Percentiles rank a stretch among this genome's conserved stretches.
Conservation (phyloP, 441 rosid species). For the Monsonia emarginata region DNA sequence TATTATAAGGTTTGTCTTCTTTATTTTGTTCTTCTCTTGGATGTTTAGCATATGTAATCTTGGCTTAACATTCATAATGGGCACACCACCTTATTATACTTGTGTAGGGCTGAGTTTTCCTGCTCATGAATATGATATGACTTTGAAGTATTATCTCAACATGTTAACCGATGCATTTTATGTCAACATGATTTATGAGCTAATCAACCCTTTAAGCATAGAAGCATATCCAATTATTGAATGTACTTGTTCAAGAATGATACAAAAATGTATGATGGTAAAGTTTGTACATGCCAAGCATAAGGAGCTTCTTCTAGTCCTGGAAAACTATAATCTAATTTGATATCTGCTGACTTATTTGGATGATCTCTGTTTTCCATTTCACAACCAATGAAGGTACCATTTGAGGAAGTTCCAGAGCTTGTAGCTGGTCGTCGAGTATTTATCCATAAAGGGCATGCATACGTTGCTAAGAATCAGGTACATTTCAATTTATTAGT, state of each 20-base stretch:
- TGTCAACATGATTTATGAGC: neutral
- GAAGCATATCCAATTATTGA: neutral
- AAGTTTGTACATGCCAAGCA: neutral
- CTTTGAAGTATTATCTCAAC: neutral
- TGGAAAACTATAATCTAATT: constrained; percentile 1
- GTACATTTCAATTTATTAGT: constrained; percentile 17
- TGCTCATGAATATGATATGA: neutral
- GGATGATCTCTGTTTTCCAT: constrained; percentile 8
- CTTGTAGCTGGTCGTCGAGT: constrained; percentile 78
- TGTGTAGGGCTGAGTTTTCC: neutral
- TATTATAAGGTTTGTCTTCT: constrained; percentile 54
- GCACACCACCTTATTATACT: neutral
- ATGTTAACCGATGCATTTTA: neutral
- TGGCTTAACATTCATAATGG: neutral
- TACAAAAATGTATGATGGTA: neutral
- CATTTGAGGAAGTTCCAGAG: constrained; percentile 95
- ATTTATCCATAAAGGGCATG: constrained; percentile 56
- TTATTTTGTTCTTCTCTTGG: neutral
- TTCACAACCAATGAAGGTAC: constrained; percentile 47
- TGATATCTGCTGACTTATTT: constrained; percentile 4
- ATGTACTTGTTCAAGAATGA: neutral
- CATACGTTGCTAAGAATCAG: constrained; percentile 72
- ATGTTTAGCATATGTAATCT: neutral
- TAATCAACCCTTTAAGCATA: neutral
- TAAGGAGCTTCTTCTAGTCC: constrained; percentile 7